Evolutionary conservation across 2,329 filamentous ascomycete species (phyloP).

Genomic region (Alternaria metachromatica): DNA sequence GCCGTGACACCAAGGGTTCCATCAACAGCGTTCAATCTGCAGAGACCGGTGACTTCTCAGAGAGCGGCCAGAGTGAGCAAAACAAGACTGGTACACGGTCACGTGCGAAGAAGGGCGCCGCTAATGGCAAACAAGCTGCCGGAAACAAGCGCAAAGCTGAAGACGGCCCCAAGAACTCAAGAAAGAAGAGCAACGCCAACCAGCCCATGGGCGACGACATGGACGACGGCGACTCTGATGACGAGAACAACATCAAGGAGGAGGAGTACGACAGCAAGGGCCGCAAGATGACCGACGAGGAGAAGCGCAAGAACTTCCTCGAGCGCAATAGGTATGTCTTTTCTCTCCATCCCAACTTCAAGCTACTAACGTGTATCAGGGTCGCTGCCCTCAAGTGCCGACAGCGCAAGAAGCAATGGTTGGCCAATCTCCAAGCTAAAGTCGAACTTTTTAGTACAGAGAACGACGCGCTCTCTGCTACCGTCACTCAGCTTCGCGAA

Average conservation of each 20-base stretch:
- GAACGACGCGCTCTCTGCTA: conserved; percentile 84
- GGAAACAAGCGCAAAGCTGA: conserved; percentile 74
- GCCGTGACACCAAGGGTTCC: conserved; percentile 56
- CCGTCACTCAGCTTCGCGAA: conserved; percentile 84
- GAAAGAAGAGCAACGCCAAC: conserved; percentile 69
- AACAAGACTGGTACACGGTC: conserved; percentile 63
- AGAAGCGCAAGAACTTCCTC: conserved; percentile 97
- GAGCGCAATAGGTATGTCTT: conserved; percentile 85
- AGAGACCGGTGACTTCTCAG: conserved; percentile 70
- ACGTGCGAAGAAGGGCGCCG: conserved; percentile 45
- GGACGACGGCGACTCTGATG: conserved; percentile 53
- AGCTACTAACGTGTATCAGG: conserved; percentile 58
- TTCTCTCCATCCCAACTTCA: conserved; percentile 13
- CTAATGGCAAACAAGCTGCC: conserved; percentile 45
- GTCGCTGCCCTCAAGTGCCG: conserved; percentile 96
- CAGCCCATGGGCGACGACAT: conserved; percentile 58
- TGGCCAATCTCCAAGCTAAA: conserved; percentile 91
- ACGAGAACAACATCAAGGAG: conserved; percentile 48
- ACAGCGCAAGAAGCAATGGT: conserved; percentile 98
- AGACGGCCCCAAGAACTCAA: conserved; percentile 71
- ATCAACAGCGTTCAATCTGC: conserved; percentile 65
- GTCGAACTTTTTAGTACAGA: conserved; percentile 92
- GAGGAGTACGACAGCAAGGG: conserved; percentile 57
- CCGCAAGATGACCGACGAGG: conserved; percentile 96
- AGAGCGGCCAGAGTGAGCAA: conserved; percentile 70